phyloP scores from a whole-genome alignment of 2,329 filamentous ascomycete genomes.

The Hypoxylon sp. region DNA sequence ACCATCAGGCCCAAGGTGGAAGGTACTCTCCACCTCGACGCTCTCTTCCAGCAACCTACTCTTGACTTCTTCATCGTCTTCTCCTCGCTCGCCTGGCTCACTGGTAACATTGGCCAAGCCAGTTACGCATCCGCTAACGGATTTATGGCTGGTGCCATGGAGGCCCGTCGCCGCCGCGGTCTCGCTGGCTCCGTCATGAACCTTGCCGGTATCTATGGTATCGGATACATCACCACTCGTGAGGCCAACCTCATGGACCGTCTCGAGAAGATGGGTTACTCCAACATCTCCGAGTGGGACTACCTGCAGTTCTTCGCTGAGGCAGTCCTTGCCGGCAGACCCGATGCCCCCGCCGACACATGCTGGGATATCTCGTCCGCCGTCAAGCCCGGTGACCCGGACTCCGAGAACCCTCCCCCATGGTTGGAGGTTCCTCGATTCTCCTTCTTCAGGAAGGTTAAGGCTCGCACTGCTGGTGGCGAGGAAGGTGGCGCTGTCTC shows the following conservation, averaged over 20 bases:
- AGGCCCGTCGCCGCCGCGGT: slow-evolving; percentile 49
- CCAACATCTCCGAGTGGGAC: slow-evolving; percentile 23
- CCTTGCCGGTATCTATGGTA: slow-evolving; percentile 49
- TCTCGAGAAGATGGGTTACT: slow-evolving; percentile 21
- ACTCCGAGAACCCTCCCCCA: slow-evolving; percentile 23
- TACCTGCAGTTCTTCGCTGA: slow-evolving; percentile 21
- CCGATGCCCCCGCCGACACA: slow-evolving; percentile 6
- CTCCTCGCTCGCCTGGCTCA: slow-evolving; percentile 55
- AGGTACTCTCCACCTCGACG: slow-evolving; percentile 54
- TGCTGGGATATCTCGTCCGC: slow-evolving; percentile 26
- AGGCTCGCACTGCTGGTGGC: slow-evolving; percentile 20
- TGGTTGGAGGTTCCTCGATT: slow-evolving; percentile 26
- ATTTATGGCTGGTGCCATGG: slow-evolving; percentile 56
- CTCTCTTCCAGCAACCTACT: slow-evolving; percentile 49
- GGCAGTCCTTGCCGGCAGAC: slow-evolving; percentile 9
- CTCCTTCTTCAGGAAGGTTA: slow-evolving; percentile 25
- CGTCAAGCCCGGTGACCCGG: slow-evolving; percentile 19
- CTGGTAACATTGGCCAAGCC: slow-evolving; percentile 57
- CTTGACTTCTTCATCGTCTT: slow-evolving; percentile 62
- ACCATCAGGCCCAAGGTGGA: slow-evolving; percentile 57
- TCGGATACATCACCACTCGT: slow-evolving; percentile 44
- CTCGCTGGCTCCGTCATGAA: slow-evolving; percentile 49
- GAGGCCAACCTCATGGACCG: slow-evolving; percentile 20
- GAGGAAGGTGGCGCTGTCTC: slow-evolving; percentile 17
- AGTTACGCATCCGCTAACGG: slow-evolving; percentile 58